Evolutionary conservation across 2,329 filamentous ascomycete species (phyloP).

Genomic region (Diaporthe longicolla): DNA sequence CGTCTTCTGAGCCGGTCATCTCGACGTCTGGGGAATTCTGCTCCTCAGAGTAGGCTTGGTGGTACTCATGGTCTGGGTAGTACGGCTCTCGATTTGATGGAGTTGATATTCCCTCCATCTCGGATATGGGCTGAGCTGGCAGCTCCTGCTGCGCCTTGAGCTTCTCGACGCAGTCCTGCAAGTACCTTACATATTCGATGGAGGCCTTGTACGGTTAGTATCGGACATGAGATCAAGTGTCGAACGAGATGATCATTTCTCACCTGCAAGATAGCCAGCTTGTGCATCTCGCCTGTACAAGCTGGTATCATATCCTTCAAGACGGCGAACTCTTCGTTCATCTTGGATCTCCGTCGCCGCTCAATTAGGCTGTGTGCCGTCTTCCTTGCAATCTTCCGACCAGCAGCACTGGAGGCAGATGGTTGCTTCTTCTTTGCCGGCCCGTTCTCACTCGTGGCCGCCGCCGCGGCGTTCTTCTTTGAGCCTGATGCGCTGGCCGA

Average conservation of each 20-base stretch:
- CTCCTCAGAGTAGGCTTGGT: conserved; percentile 47
- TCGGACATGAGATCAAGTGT: conserved; percentile 7
- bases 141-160: conserved; percentile 74
- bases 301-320: conserved; percentile 96
- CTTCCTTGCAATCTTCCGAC: conserved; percentile 95
- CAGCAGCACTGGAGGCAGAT: conserved; percentile 83
- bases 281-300: conserved; percentile 98
- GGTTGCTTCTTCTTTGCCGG: conserved; percentile 80
- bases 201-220: conserved; percentile 74
- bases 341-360: conserved; percentile 89
- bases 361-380: conserved; percentile 98
- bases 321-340: conserved; percentile 98
- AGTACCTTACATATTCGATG: conserved; percentile 95
- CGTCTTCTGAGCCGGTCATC: conserved; percentile 67
- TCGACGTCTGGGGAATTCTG: conserved; percentile 67
- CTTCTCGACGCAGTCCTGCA: conserved; percentile 88
- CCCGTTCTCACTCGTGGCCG: conserved; percentile 49
- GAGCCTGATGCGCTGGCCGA: conserved; percentile 44
- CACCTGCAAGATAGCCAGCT: conserved; percentile 94
- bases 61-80: conserved; percentile 47
- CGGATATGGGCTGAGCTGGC: conserved; percentile 48
- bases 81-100: conserved; percentile 48
- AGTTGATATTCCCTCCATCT: conserved; percentile 49
- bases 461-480: conserved; percentile 31
- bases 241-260: conserved; percentile 46